Percentiles rank a stretch among this genome's conserved stretches.
phyloP scores from a whole-genome alignment of 345 rosid species.

The Turnera subulata region DNA sequence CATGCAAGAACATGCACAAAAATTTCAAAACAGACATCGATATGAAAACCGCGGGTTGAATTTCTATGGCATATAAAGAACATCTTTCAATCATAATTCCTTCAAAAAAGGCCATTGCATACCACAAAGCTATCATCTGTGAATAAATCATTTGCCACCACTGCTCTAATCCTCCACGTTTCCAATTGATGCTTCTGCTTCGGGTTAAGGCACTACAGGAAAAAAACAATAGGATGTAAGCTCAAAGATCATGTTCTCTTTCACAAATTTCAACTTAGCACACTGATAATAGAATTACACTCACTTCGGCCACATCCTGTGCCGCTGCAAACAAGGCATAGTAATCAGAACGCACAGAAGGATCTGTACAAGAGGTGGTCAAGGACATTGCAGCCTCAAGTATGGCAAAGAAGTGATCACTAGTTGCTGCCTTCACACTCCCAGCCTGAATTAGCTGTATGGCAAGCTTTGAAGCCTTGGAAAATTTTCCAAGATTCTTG shows the following conservation, averaged over 20 bases:
- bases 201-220: slow-evolving; percentile 57
- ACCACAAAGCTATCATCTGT: slow-evolving; percentile 99
- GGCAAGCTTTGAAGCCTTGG: slow-evolving; percentile 92
- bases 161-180: slow-evolving; percentile 69
- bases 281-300: slow-evolving; percentile 1
- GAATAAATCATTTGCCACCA: slow-evolving; percentile 84
- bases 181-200: slow-evolving; percentile 68
- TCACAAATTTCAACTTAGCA: not conserved
- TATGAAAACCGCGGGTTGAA: not conserved
- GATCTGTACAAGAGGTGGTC: slow-evolving; percentile 67
- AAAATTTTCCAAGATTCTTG: slow-evolving; percentile 63
- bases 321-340: slow-evolving; percentile 79
- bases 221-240: slow-evolving; percentile 13
- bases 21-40: not conserved
- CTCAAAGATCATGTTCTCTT: slow-evolving; percentile 11
- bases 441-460: slow-evolving; percentile 84
- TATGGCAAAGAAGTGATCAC: slow-evolving; percentile 62
- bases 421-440: slow-evolving; percentile 79
- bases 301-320: slow-evolving; percentile 79
- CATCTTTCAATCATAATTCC: not conserved
- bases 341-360: slow-evolving; percentile 59
- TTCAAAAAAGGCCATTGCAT: slow-evolving; percentile 15
- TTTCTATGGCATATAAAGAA: not conserved
- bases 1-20: not conserved
- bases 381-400: slow-evolving; percentile 87